Base-by-base conservation (phyloP, 805 yeast species). In the Myxozyma neotropica region DNA sequence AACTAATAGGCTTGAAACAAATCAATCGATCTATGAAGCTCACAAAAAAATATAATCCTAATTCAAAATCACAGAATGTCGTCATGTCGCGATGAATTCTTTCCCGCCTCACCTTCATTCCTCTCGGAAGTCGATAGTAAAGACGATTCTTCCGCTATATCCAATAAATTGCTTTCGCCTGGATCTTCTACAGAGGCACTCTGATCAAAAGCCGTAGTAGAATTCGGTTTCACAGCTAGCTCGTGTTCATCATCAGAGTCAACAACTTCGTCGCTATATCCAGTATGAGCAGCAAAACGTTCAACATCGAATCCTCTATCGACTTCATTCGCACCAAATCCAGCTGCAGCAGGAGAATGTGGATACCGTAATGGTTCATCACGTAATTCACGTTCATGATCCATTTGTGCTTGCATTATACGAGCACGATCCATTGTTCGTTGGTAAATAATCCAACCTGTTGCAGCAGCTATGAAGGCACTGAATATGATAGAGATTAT, bases 391-490 rank as follows among this genome's bases (percentile, higher is more conserved):
- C 53, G 55, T 13, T 38, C 53, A 27, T 12, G 55, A n/a, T 44
- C 58, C 17, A 54, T 1, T 31, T 53, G 55, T 10, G 47, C 53
- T 23, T 53, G 60, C 21, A 60, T 26, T 1, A 46, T 13, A 10
- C 53, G 24, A 19, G 60, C 59, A 21, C 67, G 67, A n/a, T 47
- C 48, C 24, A 57, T 45, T 15, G 58, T 60, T 7, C 62, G 57
- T 15, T 54, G 55, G 33, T 63, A 64, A 27, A 64, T 63, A 1
- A 59, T 53, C 59, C 61, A 63, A 10, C 67, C 65, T 8, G 65
- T 56, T 4, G 45, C 24, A 13, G 58, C 59, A 15, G 62, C 67
- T 3, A 64, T 24, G 13, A 29, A 23, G 6, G 43, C 59, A 21
- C 65, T 57, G 42, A 53, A 24, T 8, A 46, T 12, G 6, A 64